Evolutionary conservation across 2,329 filamentous ascomycete species (phyloP).

Genomic region (Proliferodiscus dingleyae): DNA sequence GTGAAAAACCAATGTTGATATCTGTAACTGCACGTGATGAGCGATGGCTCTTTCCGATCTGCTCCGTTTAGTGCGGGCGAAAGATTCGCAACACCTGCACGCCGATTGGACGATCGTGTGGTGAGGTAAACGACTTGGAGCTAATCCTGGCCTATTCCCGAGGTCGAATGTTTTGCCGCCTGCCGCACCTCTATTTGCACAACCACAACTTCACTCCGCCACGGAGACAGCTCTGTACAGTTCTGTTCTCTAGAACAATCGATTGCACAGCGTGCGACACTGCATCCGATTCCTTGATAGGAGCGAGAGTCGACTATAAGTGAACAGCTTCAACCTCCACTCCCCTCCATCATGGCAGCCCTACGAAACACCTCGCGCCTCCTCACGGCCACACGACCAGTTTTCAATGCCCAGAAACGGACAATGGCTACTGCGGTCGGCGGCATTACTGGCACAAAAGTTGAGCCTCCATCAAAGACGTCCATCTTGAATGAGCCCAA

Average conservation of each 20-base stretch:
- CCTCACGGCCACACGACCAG: constrained; percentile 18
- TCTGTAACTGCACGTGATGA: not conserved
- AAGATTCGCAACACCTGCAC: not conserved
- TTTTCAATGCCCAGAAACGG: constrained; percentile 15
- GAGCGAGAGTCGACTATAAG: not conserved
- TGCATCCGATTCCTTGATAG: not conserved
- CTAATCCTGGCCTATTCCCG: constrained; percentile 4
- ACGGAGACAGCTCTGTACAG: not conserved
- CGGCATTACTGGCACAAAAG: constrained; percentile 1
- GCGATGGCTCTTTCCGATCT: not conserved
- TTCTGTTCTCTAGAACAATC: not conserved
- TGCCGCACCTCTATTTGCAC: not conserved
- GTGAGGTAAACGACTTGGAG: constrained; percentile 5
- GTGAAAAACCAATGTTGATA: not conserved
- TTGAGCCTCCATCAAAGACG: constrained; percentile 18
- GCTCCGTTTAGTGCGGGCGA: not conserved
- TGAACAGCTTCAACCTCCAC: constrained; percentile 3
- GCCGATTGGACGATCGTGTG: constrained; percentile 3
- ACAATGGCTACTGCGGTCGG: constrained; percentile 19
- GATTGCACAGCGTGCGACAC: not conserved
- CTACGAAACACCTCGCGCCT: constrained; percentile 24
- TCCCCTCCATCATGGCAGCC: constrained; percentile 25
- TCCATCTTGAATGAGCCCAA: constrained; percentile 37
- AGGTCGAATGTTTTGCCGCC: constrained; percentile 4
- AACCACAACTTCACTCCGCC: not conserved